Evolutionary conservation across 2,329 filamentous ascomycete species (phyloP), one percentile per base, ranked within the genome.

Genomic region (Aulographum hederae): DNA sequence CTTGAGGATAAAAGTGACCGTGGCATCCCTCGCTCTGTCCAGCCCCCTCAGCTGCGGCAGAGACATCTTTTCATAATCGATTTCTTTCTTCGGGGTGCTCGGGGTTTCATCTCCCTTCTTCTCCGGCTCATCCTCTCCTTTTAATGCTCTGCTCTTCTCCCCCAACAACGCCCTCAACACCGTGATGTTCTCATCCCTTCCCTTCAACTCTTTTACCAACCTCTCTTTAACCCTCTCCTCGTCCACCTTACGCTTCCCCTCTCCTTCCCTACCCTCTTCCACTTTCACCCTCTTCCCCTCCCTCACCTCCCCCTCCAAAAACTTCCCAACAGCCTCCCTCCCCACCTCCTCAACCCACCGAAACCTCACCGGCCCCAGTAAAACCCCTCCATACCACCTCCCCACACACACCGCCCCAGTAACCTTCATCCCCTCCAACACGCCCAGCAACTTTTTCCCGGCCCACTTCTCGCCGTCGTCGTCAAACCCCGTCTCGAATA

Each of bases 401-500:
- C 62, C 65, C 6, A 69, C 65, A 4, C 67, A 59, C 15, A 65
- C 51, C 2, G 50, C 45, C 15, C 65, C 65, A 27, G 50, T 46
- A 11, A 57, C 54, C 13, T 56, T 45, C 38, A 55, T 50, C 8
- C 57, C 52, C 16, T 52, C 48, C 10, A 69, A 51, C 15, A 66
- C 52, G 34, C 56, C 53, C 41, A 58, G 50, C 3, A 68, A 47
- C 16, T 53, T 53, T 34, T 53, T 56, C 4, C 62, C 65, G 1
- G 54, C 64, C 44, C 62, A 60, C 32, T 56, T 58, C 42, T 69
- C 65, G 11, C 64, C 65, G 38, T 68, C 64, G 35, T 68, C 65
- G 33, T 67, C 63, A 31, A 57, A 52, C 10, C 58, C 59, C 0
- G 51, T 45, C 25, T 60, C 53, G 39, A 56, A 62, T 4, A 55